phyloP scores from a whole-genome alignment of 2,329 filamentous ascomycete species.

The Dryadomyces quercivorus region DNA sequence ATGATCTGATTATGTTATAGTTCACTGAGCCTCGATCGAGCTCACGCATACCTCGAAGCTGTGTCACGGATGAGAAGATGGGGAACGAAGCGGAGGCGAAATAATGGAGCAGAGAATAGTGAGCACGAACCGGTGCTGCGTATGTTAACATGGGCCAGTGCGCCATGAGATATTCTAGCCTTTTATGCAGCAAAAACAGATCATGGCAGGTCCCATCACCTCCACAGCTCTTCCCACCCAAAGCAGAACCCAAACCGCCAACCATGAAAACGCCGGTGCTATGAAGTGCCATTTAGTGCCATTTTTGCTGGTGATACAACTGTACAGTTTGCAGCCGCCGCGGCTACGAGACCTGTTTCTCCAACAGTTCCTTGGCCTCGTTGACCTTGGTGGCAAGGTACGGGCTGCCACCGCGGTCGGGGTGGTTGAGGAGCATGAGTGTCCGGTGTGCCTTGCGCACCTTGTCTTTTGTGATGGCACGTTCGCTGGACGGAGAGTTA shows the following conservation, averaged over 20 bases:
- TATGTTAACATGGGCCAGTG: background rate
- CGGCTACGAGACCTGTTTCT: conserved; percentile 41
- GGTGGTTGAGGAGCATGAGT: conserved; percentile 95
- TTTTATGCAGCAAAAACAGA: too few species aligned
- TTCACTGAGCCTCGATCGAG: too few species aligned
- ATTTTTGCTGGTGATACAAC: conserved; percentile 7
- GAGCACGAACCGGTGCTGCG: background rate
- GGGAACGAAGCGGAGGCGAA: background rate
- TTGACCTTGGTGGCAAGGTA: conserved; percentile 97
- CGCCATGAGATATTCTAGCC: too few species aligned
- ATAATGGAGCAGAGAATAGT: conserved; percentile 1
- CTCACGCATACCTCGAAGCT: too few species aligned
- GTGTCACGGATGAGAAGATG: background rate
- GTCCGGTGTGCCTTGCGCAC: conserved; percentile 90
- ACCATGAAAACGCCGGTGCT: conserved; percentile 7
- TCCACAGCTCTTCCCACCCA: background rate
- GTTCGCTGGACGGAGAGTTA: conserved; percentile 48
- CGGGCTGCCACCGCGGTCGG: conserved; percentile 90
- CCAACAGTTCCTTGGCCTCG: conserved; percentile 91
- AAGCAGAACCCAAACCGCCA: background rate
- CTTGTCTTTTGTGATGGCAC: conserved; percentile 79
- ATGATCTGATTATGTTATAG: too few species aligned
- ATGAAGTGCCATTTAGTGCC: conserved; percentile 4
- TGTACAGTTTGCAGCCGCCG: background rate
- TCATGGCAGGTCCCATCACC: too few species aligned